Base-by-base conservation (phyloP, 345 rosid genomes). In the Iberis pinnata region DNA sequence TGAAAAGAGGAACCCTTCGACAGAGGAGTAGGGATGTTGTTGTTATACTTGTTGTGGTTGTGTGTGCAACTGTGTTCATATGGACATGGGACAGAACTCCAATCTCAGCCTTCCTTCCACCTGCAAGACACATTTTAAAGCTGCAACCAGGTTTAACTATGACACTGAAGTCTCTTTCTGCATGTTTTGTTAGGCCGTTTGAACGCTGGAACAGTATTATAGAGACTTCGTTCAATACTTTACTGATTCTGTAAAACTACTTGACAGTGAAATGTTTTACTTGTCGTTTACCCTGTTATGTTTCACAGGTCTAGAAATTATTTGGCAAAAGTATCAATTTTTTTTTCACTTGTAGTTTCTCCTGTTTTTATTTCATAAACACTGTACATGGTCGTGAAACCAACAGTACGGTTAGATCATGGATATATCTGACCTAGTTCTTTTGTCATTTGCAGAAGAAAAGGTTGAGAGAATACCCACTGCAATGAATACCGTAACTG, bases 81-180 rank as follows among this genome's bases (percentile, higher is more conserved):
- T 80, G 85, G 76, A 57, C 83, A 56, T 86, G 83, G 85, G 77
- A 80, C 48, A 68, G 73, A 65, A 61, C 73, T 18, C 83, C 83
- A 11, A 33, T 70, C 16, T 24, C 76, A 8, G 61, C 83, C 32
- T 70, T 64, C 13, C 80, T 77, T 53, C 87, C 81, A 2, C 79
- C 77, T 2, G 69, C 63, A 64, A 59, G 65, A 48, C 70, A 49
- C 41, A 43, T 47, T 45, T 38, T 85, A 43, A 75, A 67, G 65
- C 69, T 78, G 19, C 65, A 72, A 47, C 40, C 75, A 73, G 89
- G 95, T 82, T 54, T 26, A 43, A 37, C 22, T 58, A 27, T 14
- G 15, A 25, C 36, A 9, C 24, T 25, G 14, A 56, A 51, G 56
- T 64, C 56, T 53, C 50, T 20, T 43, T 18, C 22, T 55, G 10